Evolutionary conservation across 306 rosid species (phyloP), one percentile per base, ranked within the genome.

Genomic region (Hippophae rhamnoides): DNA sequence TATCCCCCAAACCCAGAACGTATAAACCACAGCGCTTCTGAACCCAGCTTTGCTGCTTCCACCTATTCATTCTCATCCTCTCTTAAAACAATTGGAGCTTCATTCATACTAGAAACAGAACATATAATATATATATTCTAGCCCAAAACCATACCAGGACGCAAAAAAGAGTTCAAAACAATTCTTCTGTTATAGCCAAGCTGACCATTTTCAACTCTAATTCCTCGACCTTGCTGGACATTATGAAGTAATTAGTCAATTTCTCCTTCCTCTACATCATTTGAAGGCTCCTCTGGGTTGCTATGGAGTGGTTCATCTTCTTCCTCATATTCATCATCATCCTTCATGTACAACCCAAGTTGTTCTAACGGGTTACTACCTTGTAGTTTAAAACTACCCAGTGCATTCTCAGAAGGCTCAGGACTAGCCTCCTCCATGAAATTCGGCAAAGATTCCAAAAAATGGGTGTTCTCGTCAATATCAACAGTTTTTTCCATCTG

Each of bases 401-500:
- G 70, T 63, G 71, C 84, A 45, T 85, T 86, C 61, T 76, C 84
- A 13, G 83, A 79, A 72, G 73, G 78, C 50, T 77, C 90, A 3
- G 94, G 90, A 73, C 90, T 85, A 0, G 94, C 73, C 70, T 83
- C 94, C 14, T 77, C 85, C 18, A 69, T 86, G 7, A 76, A 73
- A 66, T 87, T 81, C 2, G 88, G 90, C 59, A 86, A 67, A 73
- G 85, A 94, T 77, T 81, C 74, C 7, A 86, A 86, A 73, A 89
- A 74, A 71, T 75, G 81, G 52, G 92, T 79, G 73, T 81, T 87
- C 73, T 87, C 90, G 12, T 89, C 78, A 75, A 89, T 89, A 67
- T 81, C 90, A 58, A 85, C 95, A 46, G 97, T 89, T 72, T 79
- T 89, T 60, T 89, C 95, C 70, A 89, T 76, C 97, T 89, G 90